These are phyloP conservation scores for Funneliformis geosporum DNA, from an alignment of 192 early-diverging fungal species.

Conservation along the genomic window DNA sequence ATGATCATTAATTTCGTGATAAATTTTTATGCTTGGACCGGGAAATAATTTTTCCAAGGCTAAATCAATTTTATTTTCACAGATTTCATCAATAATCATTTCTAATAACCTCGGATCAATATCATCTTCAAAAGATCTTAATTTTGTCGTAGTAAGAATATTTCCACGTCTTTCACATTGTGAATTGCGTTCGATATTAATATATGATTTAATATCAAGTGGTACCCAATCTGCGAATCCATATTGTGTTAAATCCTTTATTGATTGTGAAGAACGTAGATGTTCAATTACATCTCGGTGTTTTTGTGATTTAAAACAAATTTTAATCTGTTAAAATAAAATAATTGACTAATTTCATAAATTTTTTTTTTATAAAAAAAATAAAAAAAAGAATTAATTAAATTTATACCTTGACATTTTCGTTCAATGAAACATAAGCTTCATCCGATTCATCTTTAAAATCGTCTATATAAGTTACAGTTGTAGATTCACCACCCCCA, in stretches of 20 bases:
- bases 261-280: neutral
- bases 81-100: neutral
- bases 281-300: slow-evolving; percentile 7
- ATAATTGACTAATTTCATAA: neutral
- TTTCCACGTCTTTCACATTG: neutral
- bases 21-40: neutral
- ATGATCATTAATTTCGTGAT: slow-evolving; percentile 9
- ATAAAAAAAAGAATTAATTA: neutral
- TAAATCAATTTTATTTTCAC: neutral
- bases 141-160: neutral
- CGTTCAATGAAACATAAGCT: too few relatives aligned
- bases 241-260: slow-evolving; percentile 4
- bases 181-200: neutral
- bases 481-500: neutral
- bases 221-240: slow-evolving; percentile 27
- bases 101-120: neutral
- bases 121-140: slow-evolving; percentile 7
- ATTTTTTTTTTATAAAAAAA: neutral
- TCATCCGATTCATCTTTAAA: neutral
- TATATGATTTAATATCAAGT: slow-evolving; percentile 4
- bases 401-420: neutral
- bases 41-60: slow-evolving; percentile 21
- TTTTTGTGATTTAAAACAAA: neutral
- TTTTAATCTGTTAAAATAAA: slow-evolving; percentile 11
- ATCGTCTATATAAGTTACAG: neutral